A percentile compares a stretch with the other conserved stretches of the same genome.
Conservation (phyloP, 2,329 filamentous ascomycete species). For the Aspergillus ustus region DNA sequence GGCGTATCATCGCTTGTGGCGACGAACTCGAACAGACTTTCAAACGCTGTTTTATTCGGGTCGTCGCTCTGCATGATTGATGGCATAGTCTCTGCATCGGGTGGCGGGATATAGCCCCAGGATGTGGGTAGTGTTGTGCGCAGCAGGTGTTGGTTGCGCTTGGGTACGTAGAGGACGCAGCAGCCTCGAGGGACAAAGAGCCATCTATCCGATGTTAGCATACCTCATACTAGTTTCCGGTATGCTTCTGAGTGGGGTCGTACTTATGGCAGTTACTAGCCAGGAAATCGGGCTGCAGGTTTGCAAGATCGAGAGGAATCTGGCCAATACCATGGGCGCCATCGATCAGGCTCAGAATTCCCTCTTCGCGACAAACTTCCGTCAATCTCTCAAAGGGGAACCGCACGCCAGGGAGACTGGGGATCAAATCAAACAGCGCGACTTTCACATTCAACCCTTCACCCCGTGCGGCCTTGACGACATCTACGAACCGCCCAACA, state of each 20-base stretch:
- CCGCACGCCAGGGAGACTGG: slow-evolving; percentile 75
- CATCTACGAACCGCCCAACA: not conserved
- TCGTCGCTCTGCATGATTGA: slow-evolving; percentile 52
- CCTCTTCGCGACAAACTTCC: slow-evolving; percentile 66
- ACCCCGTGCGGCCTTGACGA: slow-evolving; percentile 46
- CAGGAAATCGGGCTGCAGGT: slow-evolving; percentile 81
- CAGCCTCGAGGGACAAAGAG: slow-evolving; percentile 80
- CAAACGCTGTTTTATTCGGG: slow-evolving; percentile 56
- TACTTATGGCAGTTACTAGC: slow-evolving; percentile 82
- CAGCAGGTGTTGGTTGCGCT: slow-evolving; percentile 75
- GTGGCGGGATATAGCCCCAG: slow-evolving; percentile 69
- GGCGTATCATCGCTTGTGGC: slow-evolving; percentile 75
- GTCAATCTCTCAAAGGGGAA: slow-evolving; percentile 77
- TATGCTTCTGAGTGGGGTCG: not conserved
- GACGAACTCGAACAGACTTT: slow-evolving; percentile 74
- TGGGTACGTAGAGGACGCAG: slow-evolving; percentile 78
- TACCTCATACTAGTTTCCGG: not conserved
- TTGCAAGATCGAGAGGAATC: slow-evolving; percentile 69
- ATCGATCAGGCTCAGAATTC: slow-evolving; percentile 76
- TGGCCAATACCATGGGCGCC: slow-evolving; percentile 88
- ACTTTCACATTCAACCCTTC: slow-evolving; percentile 68
- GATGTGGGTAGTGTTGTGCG: slow-evolving; percentile 77
- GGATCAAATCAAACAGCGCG: slow-evolving; percentile 79
- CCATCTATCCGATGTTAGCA: slow-evolving; percentile 60
- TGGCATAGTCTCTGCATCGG: slow-evolving; percentile 16